Conservation (phyloP, 23 red algal genomes). For the Agarophyton chilense region DNA sequence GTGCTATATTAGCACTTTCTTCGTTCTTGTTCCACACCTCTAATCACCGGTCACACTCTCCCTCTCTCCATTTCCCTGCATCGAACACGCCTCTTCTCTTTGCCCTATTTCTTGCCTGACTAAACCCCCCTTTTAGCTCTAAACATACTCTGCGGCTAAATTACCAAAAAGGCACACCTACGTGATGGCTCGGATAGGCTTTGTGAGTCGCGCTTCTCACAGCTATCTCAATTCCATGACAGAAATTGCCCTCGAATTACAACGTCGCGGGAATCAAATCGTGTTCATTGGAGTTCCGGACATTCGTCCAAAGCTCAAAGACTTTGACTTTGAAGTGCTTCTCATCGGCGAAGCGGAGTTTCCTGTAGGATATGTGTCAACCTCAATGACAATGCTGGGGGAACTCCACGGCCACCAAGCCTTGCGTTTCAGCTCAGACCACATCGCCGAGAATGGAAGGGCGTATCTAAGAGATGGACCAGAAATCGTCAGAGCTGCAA, state of each 20-base stretch:
- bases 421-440: not conserved
- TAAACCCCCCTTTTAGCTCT: no score
- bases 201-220: not conserved
- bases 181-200: not conserved
- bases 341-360: not conserved
- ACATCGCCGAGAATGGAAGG: not conserved
- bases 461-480: not conserved
- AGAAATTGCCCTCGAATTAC: not conserved
- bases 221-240: constrained; percentile 9
- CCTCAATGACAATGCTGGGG: not conserved
- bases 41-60: no score
- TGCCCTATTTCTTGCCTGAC: no score
- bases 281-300: constrained; percentile 4
- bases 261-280: not conserved
- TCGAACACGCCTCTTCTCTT: no score
- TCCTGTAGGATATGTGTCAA: not conserved
- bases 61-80: no score
- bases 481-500: not conserved
- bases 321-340: not conserved
- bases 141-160: not conserved
- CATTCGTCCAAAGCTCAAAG: not conserved
- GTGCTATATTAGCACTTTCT: not conserved
- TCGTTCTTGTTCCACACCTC: not conserved
- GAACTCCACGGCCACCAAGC: not conserved
- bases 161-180: no score